phyloP scores from a whole-genome alignment of 768 basidiomycete genomes.

The Lactarius deliciosus region DNA sequence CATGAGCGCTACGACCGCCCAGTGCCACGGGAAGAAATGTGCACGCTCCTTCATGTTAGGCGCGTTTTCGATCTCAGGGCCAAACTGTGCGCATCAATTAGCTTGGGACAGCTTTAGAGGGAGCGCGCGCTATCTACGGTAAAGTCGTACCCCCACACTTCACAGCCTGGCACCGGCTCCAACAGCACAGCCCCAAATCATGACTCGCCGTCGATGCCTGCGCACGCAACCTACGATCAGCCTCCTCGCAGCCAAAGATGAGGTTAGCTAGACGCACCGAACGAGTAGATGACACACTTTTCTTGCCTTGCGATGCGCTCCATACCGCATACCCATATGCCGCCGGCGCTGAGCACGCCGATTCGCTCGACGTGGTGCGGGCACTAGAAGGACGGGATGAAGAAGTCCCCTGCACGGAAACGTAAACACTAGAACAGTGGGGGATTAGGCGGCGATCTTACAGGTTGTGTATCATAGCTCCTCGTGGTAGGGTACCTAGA shows the following conservation, averaged over 20 bases:
- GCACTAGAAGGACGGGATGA: constrained; percentile 48
- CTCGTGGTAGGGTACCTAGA: constrained; percentile 10
- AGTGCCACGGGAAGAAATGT: constrained; percentile 45
- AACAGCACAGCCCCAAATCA: too few relatives aligned
- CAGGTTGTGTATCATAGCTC: constrained; percentile 9
- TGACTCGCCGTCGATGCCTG: too few relatives aligned
- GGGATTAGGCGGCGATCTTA: background rate
- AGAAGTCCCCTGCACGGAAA: constrained; percentile 47
- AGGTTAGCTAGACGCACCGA: constrained; percentile 37
- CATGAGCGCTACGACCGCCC: constrained; percentile 46
- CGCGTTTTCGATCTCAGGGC: constrained; percentile 43
- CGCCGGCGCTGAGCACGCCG: constrained; percentile 53
- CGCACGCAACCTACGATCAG: too few relatives aligned
- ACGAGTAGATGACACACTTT: constrained; percentile 50
- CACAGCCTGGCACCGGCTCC: too few relatives aligned
- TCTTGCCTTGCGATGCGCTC: constrained; percentile 48
- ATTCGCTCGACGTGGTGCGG: constrained; percentile 50
- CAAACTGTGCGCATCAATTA: constrained; percentile 36
- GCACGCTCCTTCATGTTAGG: constrained; percentile 37
- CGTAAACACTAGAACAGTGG: too few relatives aligned
- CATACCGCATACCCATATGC: constrained; percentile 55
- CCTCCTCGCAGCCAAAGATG: too few relatives aligned
- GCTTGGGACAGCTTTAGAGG: background rate
- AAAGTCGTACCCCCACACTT: too few relatives aligned
- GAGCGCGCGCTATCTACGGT: too few relatives aligned